Evolutionary conservation across 1,139 yeast genomes (phyloP).

Genomic region (Candida glucosophila): DNA sequence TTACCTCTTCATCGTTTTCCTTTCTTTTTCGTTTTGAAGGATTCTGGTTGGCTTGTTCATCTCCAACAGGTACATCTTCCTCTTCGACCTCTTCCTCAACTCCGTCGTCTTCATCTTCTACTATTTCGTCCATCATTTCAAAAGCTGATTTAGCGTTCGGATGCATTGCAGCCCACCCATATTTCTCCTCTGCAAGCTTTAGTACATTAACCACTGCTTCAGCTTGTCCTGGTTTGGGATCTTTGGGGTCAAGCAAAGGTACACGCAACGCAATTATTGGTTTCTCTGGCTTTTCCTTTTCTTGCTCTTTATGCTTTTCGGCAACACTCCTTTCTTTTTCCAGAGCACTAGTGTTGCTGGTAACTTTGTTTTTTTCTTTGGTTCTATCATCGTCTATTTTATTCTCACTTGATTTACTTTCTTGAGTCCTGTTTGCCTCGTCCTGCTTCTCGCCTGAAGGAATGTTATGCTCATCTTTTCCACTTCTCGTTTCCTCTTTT

Average conservation of each 20-base stretch:
- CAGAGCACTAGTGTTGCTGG: too few relatives aligned
- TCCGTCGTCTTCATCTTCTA: conserved; percentile 53
- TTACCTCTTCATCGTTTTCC: conserved; percentile 29
- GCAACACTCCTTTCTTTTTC: conserved; percentile 14
- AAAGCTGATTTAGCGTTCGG: conserved; percentile 58
- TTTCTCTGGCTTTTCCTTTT: conserved; percentile 17
- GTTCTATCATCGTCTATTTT: conserved; percentile 9
- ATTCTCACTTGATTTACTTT: conserved; percentile 5
- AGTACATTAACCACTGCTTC: conserved; percentile 74
- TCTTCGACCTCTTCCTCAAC: conserved; percentile 52
- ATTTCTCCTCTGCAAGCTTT: conserved; percentile 76
- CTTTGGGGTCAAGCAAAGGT: conserved; percentile 42
- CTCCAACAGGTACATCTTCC: conserved; percentile 20
- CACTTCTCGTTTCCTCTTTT: conserved; percentile 12
- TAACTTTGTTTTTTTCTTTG: too few relatives aligned
- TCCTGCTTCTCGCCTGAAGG: conserved; percentile 5
- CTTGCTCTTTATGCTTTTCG: conserved; percentile 17
- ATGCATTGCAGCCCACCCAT: conserved; percentile 70
- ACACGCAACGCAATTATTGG: conserved; percentile 55
- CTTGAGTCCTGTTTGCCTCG: conserved; percentile 2
- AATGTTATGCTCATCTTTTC: conserved; percentile 8
- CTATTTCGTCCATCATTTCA: conserved; percentile 54
- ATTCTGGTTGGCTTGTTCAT: conserved; percentile 15
- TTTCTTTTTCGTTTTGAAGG: conserved; percentile 18
- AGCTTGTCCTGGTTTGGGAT: conserved; percentile 54